Evolutionary conservation across 257 asterid species (phyloP), one percentile per base, ranked within the genome.

Genomic region (Solanum gracilifrons): DNA sequence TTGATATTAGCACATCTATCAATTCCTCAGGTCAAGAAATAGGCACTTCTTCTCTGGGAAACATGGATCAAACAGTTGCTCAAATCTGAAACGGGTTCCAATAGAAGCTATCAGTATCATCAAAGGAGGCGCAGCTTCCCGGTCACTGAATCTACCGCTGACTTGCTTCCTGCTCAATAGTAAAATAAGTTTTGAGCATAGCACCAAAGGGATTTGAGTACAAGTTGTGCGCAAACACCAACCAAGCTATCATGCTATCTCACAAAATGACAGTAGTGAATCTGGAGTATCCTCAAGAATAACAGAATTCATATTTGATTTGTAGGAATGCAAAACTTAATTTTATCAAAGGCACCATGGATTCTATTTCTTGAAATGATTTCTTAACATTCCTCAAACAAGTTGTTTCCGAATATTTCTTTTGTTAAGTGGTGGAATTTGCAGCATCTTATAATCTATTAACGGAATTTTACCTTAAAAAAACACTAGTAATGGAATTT

Each of bases 61-160:
- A 77, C 84, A 4, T 41, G 84, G 36, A 25, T 41, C 36, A 25
- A 77, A 41, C 0, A 36, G 83, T 76, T 41, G n/a, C 35, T 41
- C 37, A 80, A 79, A 79, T 79, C 36, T 41, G 85, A 15, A 20
- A 79, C 39, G 25, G 37, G 84, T 77, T 39, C n/a, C 62, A 39
- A 39, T 25, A 3, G 60, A 77, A 39, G 66, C 39, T 25, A 16
- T 25, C 79, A 68, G 41, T 82, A 13, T 60, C 88, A 29, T 94
- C 93, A 97, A 88, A 97, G 99, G 91, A 96, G 90, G 74, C 96
- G 95, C 80, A 89, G 90, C 92, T 93, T 96, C 91, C 99, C 99
- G 1, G 99, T 97, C 55, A 97, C 94, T 66, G 98, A 94, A 92
- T 97, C 99, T 86, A 96, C 90, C 2, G 90, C 91, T 23, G 98